Conservation (phyloP, 768 basidiomycete genomes). For the Lyophyllum decastes region DNA sequence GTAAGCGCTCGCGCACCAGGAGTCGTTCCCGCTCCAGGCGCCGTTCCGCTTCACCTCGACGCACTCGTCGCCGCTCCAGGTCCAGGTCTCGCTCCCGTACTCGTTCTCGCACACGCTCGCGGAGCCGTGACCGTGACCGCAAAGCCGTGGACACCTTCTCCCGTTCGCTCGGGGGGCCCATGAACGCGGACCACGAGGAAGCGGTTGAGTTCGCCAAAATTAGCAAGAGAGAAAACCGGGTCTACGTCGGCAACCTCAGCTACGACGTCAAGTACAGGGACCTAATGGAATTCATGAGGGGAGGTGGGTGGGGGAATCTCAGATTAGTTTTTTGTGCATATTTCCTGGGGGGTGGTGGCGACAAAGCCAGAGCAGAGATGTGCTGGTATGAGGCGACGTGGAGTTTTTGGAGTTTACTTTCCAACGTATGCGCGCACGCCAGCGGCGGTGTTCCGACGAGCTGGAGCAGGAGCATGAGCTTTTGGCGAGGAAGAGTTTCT, state of each 20-base stretch:
- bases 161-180: constrained; percentile 83
- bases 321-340: constrained; percentile 54
- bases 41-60: constrained; percentile 67
- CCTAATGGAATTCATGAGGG: constrained; percentile 99
- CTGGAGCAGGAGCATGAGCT: constrained; percentile 38
- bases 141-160: constrained; percentile 67
- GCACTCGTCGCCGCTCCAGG: constrained; percentile 66
- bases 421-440: constrained; percentile 17
- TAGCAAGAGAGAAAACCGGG: constrained; percentile 97
- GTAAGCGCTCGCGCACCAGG: constrained; percentile 67
- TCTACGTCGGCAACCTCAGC: constrained; percentile 98
- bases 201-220: constrained; percentile 94
- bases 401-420: constrained; percentile 22
- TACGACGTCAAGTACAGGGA: constrained; percentile 99
- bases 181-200: constrained; percentile 91
- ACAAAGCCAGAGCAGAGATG: constrained; percentile 12
- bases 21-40: constrained; percentile 70
- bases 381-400: constrained; percentile 17
- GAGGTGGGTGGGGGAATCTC: constrained; percentile 95
- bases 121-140: constrained; percentile 55
- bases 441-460: constrained; percentile 28
- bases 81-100: constrained; percentile 49
- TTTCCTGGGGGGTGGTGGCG: constrained; percentile 34
- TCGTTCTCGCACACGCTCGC: constrained; percentile 56
- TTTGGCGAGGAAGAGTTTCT: constrained; percentile 39